phyloP scores from a whole-genome alignment of 2,329 filamentous ascomycete genomes.

The Seiridium unicorne region DNA sequence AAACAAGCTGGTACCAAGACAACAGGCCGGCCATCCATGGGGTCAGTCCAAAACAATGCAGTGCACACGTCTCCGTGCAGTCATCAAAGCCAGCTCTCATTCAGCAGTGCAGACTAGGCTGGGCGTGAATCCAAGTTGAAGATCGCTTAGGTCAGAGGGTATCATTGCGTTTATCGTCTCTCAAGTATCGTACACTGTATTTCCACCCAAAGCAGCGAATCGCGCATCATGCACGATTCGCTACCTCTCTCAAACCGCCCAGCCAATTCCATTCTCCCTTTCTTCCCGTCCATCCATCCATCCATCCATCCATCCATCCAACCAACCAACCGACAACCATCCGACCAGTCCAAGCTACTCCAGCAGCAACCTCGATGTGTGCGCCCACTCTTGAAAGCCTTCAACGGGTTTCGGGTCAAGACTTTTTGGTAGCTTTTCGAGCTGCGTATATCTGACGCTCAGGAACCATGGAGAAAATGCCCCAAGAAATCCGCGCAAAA shows the following conservation, averaged over 20 bases:
- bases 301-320: too few relatives aligned
- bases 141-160: conserved; percentile 17
- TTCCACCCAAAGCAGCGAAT: not conserved
- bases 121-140: not conserved
- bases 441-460: not conserved
- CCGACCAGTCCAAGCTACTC: too few relatives aligned
- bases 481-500: not conserved
- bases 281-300: too few relatives aligned
- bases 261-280: too few relatives aligned
- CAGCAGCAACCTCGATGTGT: too few relatives aligned
- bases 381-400: not conserved
- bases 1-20: too few relatives aligned
- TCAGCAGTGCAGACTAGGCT: too few relatives aligned
- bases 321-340: too few relatives aligned
- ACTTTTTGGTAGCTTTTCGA: conserved; percentile 1
- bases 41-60: too few relatives aligned
- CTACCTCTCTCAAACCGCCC: not conserved
- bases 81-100: too few relatives aligned
- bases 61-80: too few relatives aligned
- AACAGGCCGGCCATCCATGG: too few relatives aligned
- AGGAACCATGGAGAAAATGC: not conserved
- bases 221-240: not conserved
- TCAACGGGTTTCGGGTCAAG: not conserved
- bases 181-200: conserved; percentile 16
- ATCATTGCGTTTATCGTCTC: conserved; percentile 21